Percentiles rank a stretch among this genome's conserved stretches.
phyloP scores from a whole-genome alignment of 257 asterid species.

The Solanum etuberosum region DNA sequence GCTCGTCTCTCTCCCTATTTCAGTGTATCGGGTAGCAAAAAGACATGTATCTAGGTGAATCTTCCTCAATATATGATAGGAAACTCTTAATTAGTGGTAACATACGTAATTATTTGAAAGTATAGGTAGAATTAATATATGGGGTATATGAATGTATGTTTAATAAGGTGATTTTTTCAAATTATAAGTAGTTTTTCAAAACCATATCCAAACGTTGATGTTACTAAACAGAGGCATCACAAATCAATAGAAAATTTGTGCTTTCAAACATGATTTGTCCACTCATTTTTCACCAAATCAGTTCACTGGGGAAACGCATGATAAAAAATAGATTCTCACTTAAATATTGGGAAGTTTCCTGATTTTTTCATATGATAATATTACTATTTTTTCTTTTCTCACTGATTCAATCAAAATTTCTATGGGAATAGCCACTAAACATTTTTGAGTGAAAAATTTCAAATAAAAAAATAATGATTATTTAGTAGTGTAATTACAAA shows the following conservation, averaged over 20 bases:
- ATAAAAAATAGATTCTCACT: not conserved
- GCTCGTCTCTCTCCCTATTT: not conserved
- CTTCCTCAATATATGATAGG: not conserved
- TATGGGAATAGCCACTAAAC: not conserved
- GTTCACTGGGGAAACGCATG: not conserved
- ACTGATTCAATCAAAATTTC: not conserved
- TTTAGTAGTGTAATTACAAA: not conserved
- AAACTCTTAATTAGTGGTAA: not conserved
- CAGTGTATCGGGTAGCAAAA: not conserved
- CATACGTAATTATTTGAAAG: not conserved
- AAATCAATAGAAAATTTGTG: not conserved
- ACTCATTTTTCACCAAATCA: not conserved
- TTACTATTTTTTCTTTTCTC: not conserved
- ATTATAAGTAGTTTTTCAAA: not conserved
- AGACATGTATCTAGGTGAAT: not conserved
- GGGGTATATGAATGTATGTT: not conserved
- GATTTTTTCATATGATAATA: not conserved
- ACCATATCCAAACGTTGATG: not conserved
- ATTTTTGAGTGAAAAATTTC: not conserved
- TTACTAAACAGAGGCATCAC: not conserved
- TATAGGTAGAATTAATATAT: not conserved
- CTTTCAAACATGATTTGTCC: not conserved
- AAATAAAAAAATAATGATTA: not conserved
- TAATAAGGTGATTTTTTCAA: not conserved
- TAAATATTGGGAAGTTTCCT: not conserved